Base-by-base conservation (phyloP, 805 yeast species). In the Zygoascus ofunaensis region DNA sequence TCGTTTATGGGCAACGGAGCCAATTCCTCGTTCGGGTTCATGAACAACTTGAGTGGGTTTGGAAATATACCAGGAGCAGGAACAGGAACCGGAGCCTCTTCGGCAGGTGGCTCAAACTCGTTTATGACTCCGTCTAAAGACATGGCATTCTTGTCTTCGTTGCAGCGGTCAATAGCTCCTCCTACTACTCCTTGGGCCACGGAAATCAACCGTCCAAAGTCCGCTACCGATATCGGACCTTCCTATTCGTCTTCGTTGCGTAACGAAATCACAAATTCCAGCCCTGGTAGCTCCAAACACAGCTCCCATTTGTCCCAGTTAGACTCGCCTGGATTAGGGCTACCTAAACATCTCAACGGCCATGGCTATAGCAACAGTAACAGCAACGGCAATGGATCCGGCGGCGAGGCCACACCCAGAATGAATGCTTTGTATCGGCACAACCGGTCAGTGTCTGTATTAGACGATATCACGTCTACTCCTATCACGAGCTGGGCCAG, bases 401-500 rank as follows among this genome's bases (percentile, higher is more conserved):
- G n/a, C n/a, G n/a, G n/a, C n/a, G n/a, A n/a, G 10, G n/a, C 24
- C 17, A 36, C 39, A 15, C 18, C 26, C 14, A 36, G 15, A 36
- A 36, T 19, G 15, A 36, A 19, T 10, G 15, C 33, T 4, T 21
- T 17, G 39, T 24, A 34, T 15, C 19, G 37, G 17, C 51, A 48
- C 28, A 48, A 39, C 41, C 45, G 48, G 37, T 45, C 53, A 22
- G 26, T 45, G 39, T 50, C 53, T n/a, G 46, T 44, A 14, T 37
- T 50, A 32, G 53, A 50, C 17, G 50, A 50, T 19, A 23, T 36
- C 17, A n/a, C 20, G 5, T n/a, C 35, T 5, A 7, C 44, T 8
- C 43, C 39, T 19, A 22, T 39, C 32, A 40, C 53, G 23, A 51
- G 45, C 43, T 59, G 61, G 63, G 61, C 62, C 10, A 52, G 59